phyloP scores from a whole-genome alignment of 1,284 basidiomycete genomes.

The Marasmius oreades region DNA sequence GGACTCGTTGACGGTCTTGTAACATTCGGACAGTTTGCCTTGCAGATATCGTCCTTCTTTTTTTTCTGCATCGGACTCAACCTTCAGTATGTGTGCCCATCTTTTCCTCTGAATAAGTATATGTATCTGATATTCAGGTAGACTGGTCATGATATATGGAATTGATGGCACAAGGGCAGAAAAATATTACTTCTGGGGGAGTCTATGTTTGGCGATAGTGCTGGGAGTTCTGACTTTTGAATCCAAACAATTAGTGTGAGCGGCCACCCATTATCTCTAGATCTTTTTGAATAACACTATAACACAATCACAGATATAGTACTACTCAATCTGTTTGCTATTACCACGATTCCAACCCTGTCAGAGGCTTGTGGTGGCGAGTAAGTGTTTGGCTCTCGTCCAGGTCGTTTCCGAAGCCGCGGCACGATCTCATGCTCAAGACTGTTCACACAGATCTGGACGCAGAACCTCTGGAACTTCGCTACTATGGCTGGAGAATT shows the following conservation, averaged over 20 bases:
- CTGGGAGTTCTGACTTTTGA: neutral
- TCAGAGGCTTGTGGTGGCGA: neutral
- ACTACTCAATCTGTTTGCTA: neutral
- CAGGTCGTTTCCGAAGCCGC: neutral
- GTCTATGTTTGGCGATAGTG: neutral
- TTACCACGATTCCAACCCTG: neutral
- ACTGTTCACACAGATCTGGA: neutral
- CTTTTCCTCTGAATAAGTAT: too few species aligned
- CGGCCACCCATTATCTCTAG: too few species aligned
- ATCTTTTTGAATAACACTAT: neutral
- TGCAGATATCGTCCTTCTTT: neutral
- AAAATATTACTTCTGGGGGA: neutral
- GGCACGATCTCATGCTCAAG: neutral
- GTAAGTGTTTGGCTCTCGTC: neutral
- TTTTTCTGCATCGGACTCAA: conserved; percentile 2
- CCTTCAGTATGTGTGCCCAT: neutral
- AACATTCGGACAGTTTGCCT: too few species aligned
- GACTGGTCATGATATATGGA: conserved; percentile 1
- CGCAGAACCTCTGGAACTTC: neutral
- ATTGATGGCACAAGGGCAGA: neutral
- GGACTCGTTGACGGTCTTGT: too few species aligned
- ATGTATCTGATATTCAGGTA: neutral
- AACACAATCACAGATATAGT: neutral
- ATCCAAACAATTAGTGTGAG: neutral
- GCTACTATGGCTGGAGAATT: neutral